phyloP scores from a whole-genome alignment of 495 filamentous ascomycete genomes.

The Aspergillus sclerotiicarbonarius region DNA sequence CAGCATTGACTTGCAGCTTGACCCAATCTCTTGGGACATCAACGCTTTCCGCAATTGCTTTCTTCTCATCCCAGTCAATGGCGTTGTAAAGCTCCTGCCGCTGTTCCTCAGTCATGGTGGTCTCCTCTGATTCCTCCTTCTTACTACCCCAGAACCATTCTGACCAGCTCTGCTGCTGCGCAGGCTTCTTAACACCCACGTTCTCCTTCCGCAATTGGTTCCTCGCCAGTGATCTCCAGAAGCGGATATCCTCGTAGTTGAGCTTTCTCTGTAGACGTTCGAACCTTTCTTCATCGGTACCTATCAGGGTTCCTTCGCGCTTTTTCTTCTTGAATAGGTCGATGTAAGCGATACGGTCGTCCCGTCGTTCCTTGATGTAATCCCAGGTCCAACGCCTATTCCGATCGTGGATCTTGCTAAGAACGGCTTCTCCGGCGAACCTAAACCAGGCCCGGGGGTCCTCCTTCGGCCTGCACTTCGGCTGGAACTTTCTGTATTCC shows the following conservation, averaged over 20 bases:
- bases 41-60: conserved; percentile 78
- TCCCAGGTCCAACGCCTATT: conserved; percentile 92
- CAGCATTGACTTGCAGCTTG: conserved; percentile 87
- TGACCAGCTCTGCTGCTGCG: conserved; percentile 71
- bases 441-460: conserved; percentile 87
- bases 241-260: conserved; percentile 92
- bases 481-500: conserved; percentile 92
- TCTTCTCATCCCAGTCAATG: conserved; percentile 98
- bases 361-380: conserved; percentile 86
- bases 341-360: conserved; percentile 87
- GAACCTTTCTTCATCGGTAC: conserved; percentile 68
- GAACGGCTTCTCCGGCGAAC: conserved; percentile 84
- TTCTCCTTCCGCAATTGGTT: conserved; percentile 96
- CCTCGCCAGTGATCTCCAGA: conserved; percentile 91
- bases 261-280: conserved; percentile 80
- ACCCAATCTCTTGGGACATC: conserved; percentile 87
- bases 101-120: conserved; percentile 88
- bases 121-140: conserved; percentile 66
- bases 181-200: conserved; percentile 69
- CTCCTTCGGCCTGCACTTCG: conserved; percentile 80
- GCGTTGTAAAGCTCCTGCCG: conserved; percentile 94
- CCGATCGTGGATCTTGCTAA: conserved; percentile 89
- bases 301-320: conserved; percentile 67
- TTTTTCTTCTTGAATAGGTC: conserved; percentile 92
- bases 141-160: conserved; percentile 87